These are phyloP conservation scores for Neurospora tetrasperma DNA, from an alignment of 495 filamentous ascomycete species.

Conservation along the genomic window DNA sequence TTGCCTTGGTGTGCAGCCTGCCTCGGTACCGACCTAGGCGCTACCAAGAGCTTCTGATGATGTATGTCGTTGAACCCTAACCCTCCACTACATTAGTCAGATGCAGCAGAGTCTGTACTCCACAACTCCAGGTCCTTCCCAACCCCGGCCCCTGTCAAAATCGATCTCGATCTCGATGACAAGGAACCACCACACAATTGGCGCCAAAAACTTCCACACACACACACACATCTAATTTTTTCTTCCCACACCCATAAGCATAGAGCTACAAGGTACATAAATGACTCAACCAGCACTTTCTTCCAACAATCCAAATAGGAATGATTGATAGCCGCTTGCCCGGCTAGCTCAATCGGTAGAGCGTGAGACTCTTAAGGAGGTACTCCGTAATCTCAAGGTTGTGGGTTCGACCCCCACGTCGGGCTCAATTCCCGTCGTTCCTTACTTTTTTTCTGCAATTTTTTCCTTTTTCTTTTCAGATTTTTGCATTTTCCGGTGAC, in stretches of 20 bases:
- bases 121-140: not conserved
- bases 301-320: not conserved
- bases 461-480: not conserved
- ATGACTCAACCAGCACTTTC: not conserved
- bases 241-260: not conserved
- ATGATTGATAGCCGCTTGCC: not conserved
- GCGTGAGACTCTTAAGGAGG: slow-evolving; percentile 58
- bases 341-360: slow-evolving; percentile 65
- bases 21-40: not conserved
- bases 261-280: not conserved
- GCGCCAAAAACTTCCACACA: not conserved
- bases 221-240: not conserved
- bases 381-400: not conserved
- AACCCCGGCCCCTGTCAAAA: not conserved
- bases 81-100: not conserved
- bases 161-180: not conserved
- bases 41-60: not conserved
- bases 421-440: too few species aligned
- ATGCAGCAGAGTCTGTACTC: not conserved
- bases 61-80: not conserved
- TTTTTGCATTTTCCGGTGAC: too few species aligned
- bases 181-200: not conserved
- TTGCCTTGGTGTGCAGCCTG: not conserved
- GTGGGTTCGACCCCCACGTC: not conserved
- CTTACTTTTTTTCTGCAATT: not conserved